Evolutionary conservation across 352 stramenopile genomes (phyloP).

Genomic region (Pythium folliculosum): DNA sequence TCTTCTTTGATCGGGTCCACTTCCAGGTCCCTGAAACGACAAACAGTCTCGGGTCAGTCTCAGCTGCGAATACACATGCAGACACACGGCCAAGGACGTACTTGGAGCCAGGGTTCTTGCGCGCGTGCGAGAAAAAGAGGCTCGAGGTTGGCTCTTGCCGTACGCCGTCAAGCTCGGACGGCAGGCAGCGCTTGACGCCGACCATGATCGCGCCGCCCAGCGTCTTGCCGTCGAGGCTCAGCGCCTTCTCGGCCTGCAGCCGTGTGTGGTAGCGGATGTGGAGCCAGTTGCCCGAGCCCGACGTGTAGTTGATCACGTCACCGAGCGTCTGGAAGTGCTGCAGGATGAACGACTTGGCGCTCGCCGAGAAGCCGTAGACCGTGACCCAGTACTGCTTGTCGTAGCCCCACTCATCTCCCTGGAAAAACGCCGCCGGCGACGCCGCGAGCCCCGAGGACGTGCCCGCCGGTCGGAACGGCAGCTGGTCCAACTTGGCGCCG

Average conservation of each 20-base stretch:
- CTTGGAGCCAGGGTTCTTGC: slow-evolving; percentile 37
- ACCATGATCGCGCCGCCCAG: slow-evolving; percentile 76
- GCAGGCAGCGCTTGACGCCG: slow-evolving; percentile 77
- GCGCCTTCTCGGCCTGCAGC: slow-evolving; percentile 78
- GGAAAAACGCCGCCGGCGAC: slow-evolving; percentile 47
- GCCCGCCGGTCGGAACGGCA: slow-evolving; percentile 21
- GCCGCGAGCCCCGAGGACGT: slow-evolving; percentile 14
- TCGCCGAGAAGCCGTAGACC: slow-evolving; percentile 74
- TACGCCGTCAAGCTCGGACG: slow-evolving; percentile 62
- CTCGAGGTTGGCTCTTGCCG: slow-evolving; percentile 55
- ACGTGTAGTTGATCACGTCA: slow-evolving; percentile 73
- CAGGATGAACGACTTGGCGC: slow-evolving; percentile 62
- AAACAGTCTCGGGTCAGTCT: neutral
- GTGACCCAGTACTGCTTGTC: slow-evolving; percentile 87
- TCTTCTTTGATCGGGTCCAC: slow-evolving; percentile 71
- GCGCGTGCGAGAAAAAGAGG: slow-evolving; percentile 51
- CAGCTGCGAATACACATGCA: no score
- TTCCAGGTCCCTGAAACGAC: slow-evolving; percentile 48
- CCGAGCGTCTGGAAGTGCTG: slow-evolving; percentile 78
- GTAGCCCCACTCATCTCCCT: slow-evolving; percentile 73
- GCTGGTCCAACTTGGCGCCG: slow-evolving; percentile 11
- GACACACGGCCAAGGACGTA: slow-evolving; percentile 12
- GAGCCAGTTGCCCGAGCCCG: slow-evolving; percentile 73
- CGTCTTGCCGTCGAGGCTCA: slow-evolving; percentile 67
- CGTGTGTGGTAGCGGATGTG: slow-evolving; percentile 79